Evolutionary conservation across 176 grass and related monocot species (phyloP), one percentile per base, ranked within the genome.

Genomic region (Typha latifolia): DNA sequence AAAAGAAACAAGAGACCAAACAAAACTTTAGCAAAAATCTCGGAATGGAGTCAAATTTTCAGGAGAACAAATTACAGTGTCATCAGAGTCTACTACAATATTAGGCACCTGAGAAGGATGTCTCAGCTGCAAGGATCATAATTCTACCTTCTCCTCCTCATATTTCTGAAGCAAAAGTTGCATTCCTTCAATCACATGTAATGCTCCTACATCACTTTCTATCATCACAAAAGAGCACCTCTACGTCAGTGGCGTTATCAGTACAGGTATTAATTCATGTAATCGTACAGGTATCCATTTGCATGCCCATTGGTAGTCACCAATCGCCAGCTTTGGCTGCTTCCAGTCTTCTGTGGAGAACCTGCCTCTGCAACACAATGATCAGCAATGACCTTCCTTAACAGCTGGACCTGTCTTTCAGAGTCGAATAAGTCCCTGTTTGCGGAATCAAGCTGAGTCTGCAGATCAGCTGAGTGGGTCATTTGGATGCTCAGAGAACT

Each of bases 301-400:
- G 61, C 62, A 21, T 62, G 27, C 8, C 76, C 66, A 68, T 78
- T 77, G 23, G 48, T 32, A 34, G 61, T 63, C 24, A 14, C 32
- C 12, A 22, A 29, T 64, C 31, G 37, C 37, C 37, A 43, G 37
- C 37, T 43, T 43, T 43, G 37, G 37, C 9, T 10, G 37, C 37
- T 43, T 43, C 37, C 1, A 43, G 63, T n/a, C 23, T 75, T 75
- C 29, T 67, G 49, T 14, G 27, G 63, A 21, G 63, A 26, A 31
- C 51, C 50, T 9, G 23, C 12, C 20, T 67, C 69, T 48, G 66
- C 69, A 16, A 63, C 66, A 76, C 82, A 85, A 43, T 80, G 76
- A 49, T 80, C 77, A 16, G 82, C 82, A 20, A 85, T 85, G 69
- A 29, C 72, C 62, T 85, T 85, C 57, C 82, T 85, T 47, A 85